A percentile compares a stretch with the other conserved stretches of the same genome.
Conservation (phyloP, 306 rosid species). For the Cercis canadensis region DNA sequence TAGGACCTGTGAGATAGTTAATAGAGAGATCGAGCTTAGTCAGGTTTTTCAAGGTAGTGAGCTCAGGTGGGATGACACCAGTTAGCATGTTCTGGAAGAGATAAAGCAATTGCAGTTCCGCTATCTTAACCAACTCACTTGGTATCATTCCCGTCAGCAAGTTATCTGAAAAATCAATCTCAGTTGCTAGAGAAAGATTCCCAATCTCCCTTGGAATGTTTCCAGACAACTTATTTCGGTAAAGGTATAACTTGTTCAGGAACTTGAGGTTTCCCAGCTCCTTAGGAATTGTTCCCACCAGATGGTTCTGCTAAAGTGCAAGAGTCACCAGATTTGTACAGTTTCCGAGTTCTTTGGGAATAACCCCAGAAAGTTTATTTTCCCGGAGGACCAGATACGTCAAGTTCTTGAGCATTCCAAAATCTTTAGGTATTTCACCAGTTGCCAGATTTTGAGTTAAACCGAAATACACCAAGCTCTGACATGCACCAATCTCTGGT, state of each 20-base stretch:
- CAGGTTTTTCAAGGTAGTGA: conserved; percentile 61
- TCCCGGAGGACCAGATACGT: conserved; percentile 50
- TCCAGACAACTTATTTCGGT: conserved; percentile 71
- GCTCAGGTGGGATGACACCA: conserved; percentile 71
- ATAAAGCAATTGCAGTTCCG: conserved; percentile 54
- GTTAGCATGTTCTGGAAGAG: conserved; percentile 75
- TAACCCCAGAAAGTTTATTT: conserved; percentile 58
- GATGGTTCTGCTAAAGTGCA: conserved; percentile 68
- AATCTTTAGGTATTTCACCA: conserved; percentile 70
- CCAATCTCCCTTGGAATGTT: conserved; percentile 80
- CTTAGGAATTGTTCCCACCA: conserved; percentile 64
- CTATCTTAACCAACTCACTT: conserved; percentile 56
- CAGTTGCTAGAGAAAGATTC: conserved; percentile 65
- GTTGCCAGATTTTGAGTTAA: conserved; percentile 61
- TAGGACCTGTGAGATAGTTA: conserved; percentile 63
- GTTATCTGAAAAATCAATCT: conserved; percentile 85
- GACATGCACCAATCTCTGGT: conserved; percentile 62
- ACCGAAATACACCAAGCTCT: conserved; percentile 67
- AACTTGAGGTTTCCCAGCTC: conserved; percentile 62
- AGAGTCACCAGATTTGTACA: conserved; percentile 61
- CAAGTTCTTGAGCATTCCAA: conserved; percentile 63
- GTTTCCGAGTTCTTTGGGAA: conserved; percentile 75
- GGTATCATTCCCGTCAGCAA: conserved; percentile 66
- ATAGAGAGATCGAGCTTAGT: conserved; percentile 75
- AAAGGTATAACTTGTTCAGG: conserved; percentile 61